Evolutionary conservation across 306 rosid species (phyloP).

Genomic region (Geum urbanum): DNA sequence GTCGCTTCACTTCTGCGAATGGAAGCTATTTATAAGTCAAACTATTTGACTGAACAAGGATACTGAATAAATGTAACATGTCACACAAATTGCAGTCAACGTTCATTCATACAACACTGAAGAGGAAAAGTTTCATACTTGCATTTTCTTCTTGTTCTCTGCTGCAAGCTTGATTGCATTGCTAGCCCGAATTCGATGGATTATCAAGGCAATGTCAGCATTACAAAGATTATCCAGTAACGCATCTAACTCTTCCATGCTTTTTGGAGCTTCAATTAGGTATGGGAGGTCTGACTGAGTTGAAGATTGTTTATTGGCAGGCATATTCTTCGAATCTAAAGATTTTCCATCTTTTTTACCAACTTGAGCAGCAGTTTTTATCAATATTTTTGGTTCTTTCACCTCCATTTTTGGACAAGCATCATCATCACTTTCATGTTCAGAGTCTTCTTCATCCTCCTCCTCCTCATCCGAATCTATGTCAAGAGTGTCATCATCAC

Average conservation of each 20-base stretch:
- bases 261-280: conserved; percentile 85
- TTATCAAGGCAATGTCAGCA: conserved; percentile 53
- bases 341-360: conserved; percentile 34
- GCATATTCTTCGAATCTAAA: conserved; percentile 39
- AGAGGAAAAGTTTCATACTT: conserved; percentile 43
- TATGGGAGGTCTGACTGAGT: conserved; percentile 60
- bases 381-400: conserved; percentile 19
- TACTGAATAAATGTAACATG: neutral
- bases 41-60: neutral
- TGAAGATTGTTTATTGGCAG: conserved; percentile 30
- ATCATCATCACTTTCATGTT: conserved; percentile 24
- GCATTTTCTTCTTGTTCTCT: conserved; percentile 86
- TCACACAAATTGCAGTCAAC: conserved; percentile 8
- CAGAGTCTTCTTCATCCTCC: conserved; percentile 36
- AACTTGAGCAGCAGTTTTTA: conserved; percentile 31
- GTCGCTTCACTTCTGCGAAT: neutral
- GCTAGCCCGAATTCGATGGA: conserved; percentile 75
- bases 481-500: conserved; percentile 71
- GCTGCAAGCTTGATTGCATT: conserved; percentile 79
- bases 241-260: conserved; percentile 58
- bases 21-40: too few relatives aligned
- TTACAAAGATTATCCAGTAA: conserved; percentile 52
- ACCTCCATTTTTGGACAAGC: conserved; percentile 27
- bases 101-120: conserved; percentile 14
- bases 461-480: conserved; percentile 40